Percentiles rank a stretch among this genome's conserved stretches.
Evolutionary conservation across 352 stramenopile genomes (phyloP).

Genomic region (Phytophthora cactorum): DNA sequence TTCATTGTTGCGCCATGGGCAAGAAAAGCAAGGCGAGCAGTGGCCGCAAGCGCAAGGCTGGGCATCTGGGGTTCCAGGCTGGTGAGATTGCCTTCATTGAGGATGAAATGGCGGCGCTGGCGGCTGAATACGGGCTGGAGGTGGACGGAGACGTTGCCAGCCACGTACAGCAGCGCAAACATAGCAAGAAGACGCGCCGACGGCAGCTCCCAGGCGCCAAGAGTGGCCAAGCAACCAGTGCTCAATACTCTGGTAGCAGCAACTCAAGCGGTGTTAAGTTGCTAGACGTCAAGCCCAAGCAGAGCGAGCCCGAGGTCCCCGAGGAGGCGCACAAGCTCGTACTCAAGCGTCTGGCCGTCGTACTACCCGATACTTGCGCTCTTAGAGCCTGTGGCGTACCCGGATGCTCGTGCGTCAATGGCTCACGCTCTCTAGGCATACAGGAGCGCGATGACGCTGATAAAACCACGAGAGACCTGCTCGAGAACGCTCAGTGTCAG

Average conservation of each 20-base stretch:
- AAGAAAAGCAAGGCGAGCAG: slow-evolving; percentile 30
- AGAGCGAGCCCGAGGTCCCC: slow-evolving; percentile 24
- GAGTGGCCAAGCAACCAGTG: neutral
- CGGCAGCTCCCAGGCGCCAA: slow-evolving; percentile 13
- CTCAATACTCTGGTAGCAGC: neutral
- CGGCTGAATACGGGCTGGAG: slow-evolving; percentile 77
- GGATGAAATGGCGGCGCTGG: slow-evolving; percentile 83
- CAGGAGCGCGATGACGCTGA: slow-evolving; percentile 17
- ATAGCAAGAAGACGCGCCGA: slow-evolving; percentile 46
- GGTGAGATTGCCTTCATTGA: slow-evolving; percentile 87
- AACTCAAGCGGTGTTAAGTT: slow-evolving; percentile 12
- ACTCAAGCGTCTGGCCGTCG: slow-evolving; percentile 43
- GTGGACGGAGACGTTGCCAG: slow-evolving; percentile 72
- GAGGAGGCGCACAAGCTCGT: slow-evolving; percentile 53
- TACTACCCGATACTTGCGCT: slow-evolving; percentile 61
- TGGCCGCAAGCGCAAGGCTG: slow-evolving; percentile 70
- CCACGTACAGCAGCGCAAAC: slow-evolving; percentile 66
- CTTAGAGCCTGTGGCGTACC: slow-evolving; percentile 65
- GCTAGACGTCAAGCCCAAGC: slow-evolving; percentile 15
- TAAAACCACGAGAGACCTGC: slow-evolving; percentile 36
- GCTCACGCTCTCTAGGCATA: slow-evolving; percentile 44
- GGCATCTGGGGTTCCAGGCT: slow-evolving; percentile 74
- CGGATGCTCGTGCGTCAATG: slow-evolving; percentile 64
- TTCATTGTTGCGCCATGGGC: neutral
- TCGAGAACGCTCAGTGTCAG: slow-evolving; percentile 51